phyloP scores from a whole-genome alignment of 371 early-diverging fungal species.

The Mucor indicus region DNA sequence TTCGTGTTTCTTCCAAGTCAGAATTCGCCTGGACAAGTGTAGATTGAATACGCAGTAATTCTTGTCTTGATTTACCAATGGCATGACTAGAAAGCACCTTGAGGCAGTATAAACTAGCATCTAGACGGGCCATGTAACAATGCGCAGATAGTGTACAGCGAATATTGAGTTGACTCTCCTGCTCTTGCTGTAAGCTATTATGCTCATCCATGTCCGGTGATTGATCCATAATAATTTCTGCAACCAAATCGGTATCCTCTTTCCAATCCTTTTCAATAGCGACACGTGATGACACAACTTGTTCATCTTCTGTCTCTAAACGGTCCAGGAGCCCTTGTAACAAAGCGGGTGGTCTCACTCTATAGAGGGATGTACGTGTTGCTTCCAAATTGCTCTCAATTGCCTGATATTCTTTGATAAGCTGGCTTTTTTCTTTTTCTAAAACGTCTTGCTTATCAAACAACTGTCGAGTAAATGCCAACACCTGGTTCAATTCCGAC shows the following conservation, averaged over 20 bases:
- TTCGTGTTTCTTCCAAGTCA: slow-evolving; percentile 47
- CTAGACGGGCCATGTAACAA: slow-evolving; percentile 39
- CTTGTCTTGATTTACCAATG: slow-evolving; percentile 39
- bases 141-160: slow-evolving; percentile 19
- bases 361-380: slow-evolving; percentile 34
- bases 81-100: slow-evolving; percentile 48
- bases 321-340: slow-evolving; percentile 54
- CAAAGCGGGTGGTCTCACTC: slow-evolving; percentile 50
- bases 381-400: slow-evolving; percentile 33
- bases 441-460: slow-evolving; percentile 32
- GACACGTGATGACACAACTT: slow-evolving; percentile 20
- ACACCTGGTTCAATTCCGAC: slow-evolving; percentile 27
- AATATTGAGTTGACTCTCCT: slow-evolving; percentile 1
- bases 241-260: slow-evolving; percentile 47
- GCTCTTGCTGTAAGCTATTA: neutral
- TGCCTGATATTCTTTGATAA: slow-evolving; percentile 37
- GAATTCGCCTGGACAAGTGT: slow-evolving; percentile 42
- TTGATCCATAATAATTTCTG: slow-evolving; percentile 32
- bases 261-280: slow-evolving; percentile 53
- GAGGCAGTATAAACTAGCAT: slow-evolving; percentile 57
- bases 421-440: slow-evolving; percentile 22
- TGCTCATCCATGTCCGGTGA: slow-evolving; percentile 1
- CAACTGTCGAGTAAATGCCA: slow-evolving; percentile 25
- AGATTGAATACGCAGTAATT: slow-evolving; percentile 38
- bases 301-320: slow-evolving; percentile 44